Base-by-base conservation (phyloP, 306 rosid species). In the Begonia masoniana region DNA sequence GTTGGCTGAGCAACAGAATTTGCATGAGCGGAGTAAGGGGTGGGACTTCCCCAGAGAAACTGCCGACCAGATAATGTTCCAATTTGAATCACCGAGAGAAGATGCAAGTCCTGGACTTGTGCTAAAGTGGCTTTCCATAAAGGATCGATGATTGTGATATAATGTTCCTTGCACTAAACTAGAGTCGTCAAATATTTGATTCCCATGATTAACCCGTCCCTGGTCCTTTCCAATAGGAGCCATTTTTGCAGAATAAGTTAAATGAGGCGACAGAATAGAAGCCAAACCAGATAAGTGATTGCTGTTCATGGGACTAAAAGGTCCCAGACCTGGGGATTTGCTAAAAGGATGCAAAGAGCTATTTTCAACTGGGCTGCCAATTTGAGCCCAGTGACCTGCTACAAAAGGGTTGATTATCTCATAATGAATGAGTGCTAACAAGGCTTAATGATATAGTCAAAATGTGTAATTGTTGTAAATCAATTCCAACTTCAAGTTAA, bases 11-110 rank as follows among this genome's bases (percentile, higher is more conserved):
- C 80, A 69, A 88, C 70, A 59, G 89, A 77, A 60, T 62, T 84
- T 45, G 79, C 61, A 53, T 31, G 80, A 55, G 77, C 88, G 0
- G 86, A 46, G 55, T 78, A 84, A 41, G 84, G 83, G 65, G 82
- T 76, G 9, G 95, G 84, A 61, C 84, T 84, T 64, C 97, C 97
- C 97, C 97, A 88, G 41, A 84, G 97, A 76, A 88, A 88, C 71
- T 88, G 95, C 51, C 87, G 89, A 72, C 95, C 94, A 48, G 93
- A 77, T 62, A 88, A 60, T 13, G 94, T 88, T 52, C 93, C 97
- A 56, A 84, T 52, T 77, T 41, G 77, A 57, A 41, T 77, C 92
- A 1, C 82, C 78, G 61, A 69, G 74, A 53, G 83, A 68, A 62
- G 74, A 77, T 63, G 64, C 51, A 41, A 87, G 78, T 71, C 84